Base-by-base conservation (phyloP, 1,284 basidiomycete species). In the Sutorius eximius region DNA sequence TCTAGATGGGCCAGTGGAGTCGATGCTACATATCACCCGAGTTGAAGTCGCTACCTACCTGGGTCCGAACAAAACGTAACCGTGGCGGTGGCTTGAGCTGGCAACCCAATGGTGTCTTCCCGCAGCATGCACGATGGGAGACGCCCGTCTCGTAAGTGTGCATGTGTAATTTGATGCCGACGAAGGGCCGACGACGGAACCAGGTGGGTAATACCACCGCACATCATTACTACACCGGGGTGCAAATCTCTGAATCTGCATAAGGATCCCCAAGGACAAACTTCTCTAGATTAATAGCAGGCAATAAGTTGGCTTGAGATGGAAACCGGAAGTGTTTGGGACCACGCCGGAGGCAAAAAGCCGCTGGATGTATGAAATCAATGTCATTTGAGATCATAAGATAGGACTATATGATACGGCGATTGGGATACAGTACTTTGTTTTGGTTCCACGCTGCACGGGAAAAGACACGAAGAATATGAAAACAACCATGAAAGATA, bases 351-450 rank as follows among this genome's bases (percentile, higher is more conserved):
- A 8, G 12, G 16, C 10, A 43, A 29, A 30, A 6, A n/a, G 11
- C 11, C 27, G 27, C 12, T n/a, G 16, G 18, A 38, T 22, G 33
- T 16, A 40, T 40, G 32, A 45, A 50, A 56, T 45, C 59, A 51
- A 51, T 62, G 43, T 48, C 53, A 57, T 65, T 66, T 38, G 49
- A 57, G 56, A 56, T 56, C 22, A 29, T 64, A 62, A 53, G 45
- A 45, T 67, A 68, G 30, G 41, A 48, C 49, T 58, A 61, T 13
- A 51, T 52, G 52, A 47, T 58, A 57, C 38, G 58, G 62, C 43
- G 24, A 30, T 40, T 46, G 37, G 33, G 37, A 55, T 70, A 66
- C 65, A 70, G 52, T 63, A 67, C 24, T 27, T 27, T 37, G 53
- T 59, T 56, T 58, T 50, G 52, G 44, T 27, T 70, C 63, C 66